Base-by-base conservation (phyloP, 495 filamentous ascomycete genomes). In the Entonaema liquescens region DNA sequence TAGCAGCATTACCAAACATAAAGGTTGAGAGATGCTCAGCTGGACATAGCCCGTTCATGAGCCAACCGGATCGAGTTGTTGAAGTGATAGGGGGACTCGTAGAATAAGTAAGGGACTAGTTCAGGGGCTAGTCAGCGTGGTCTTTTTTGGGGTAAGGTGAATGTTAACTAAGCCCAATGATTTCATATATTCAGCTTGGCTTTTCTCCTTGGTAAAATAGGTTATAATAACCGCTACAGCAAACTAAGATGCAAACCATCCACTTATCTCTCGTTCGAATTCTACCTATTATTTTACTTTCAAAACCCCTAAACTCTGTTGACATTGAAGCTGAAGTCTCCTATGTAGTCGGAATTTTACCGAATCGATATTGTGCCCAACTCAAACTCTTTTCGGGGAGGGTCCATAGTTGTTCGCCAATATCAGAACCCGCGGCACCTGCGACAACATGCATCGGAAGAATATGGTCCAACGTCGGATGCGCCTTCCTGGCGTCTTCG, bases 401-500 rank as follows among this genome's bases (percentile, higher is more conserved):
- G 11, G 42, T 47, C 42, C 42, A 47, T 11, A 47, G 42, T 8
- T 21, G 42, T 4, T 47, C 19, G 19, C 42, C 42, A 21, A 44
- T n/a, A 47, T 47, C 17, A 23, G 42, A 47, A 47, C 42, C 42
- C 4, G 42, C 42, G 19, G 42, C 17, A 47, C 42, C 42, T 4
- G 42, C 42, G 2, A 23, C 42, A 11, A 21, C 13, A 47, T 47
- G 19, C 42, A 47, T 47, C 42, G 42, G 42, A 23, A 47, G 17
- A 19, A 47, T 47, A 47, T 47, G 42, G 17, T 47, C 42, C 1
- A 47, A 47, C 17, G 59, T 55, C 25, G 90, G 91, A 82, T 93
- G 91, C 47, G 90, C 90, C 74, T 87, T 79, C 53, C 88, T 86
- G 0, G 89, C 88, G 85, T 90, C 88, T 6, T 71, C 72, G 26